Base-by-base conservation (phyloP, 257 asterid species). In the Plantago major region DNA sequence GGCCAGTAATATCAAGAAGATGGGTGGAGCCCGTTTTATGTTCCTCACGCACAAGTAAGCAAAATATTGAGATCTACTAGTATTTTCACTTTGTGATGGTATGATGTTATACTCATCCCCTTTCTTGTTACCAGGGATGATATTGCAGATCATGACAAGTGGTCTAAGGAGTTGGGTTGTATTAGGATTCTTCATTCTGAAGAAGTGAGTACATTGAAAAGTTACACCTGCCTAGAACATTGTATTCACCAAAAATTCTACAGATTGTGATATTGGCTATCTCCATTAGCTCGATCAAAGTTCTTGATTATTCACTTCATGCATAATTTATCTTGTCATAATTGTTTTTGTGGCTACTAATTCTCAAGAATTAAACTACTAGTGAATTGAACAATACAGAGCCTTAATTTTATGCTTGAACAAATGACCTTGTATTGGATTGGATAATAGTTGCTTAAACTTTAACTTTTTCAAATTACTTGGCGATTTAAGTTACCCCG, bases 21-120 rank as follows among this genome's bases (percentile, higher is more conserved):
- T 80, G 80, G 90, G 94, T 56, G 94, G 90, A 69, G 89, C 85
- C 48, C 83, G 73, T 73, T 85, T 65, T 66, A 85, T 85, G 90
- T 85, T 85, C 74, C 94, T 85, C 62, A 82, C 88, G 17, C 90
- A 85, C 84, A 81, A 47, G 93, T 82, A 82, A 26, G 74, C 52
- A 38, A 67, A 53, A 62, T 26, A 15, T 45, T 18, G 30, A 43
- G 48, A 44, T 6, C 6, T 18, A 42, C 51, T 62, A n/a, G 33
- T 54, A 54, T 40, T 7, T 57, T 45, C 49, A 59, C 63, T 55
- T 65, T 62, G 44, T 38, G 46, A 63, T 33, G 40, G 6, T 33
- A 7, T 33, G 40, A 33, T 61, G 58, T 66, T 42, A 55, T 46
- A 59, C 46, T 60, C 37, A 68, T 63, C 51, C 38, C 59, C 59